These are phyloP conservation scores for Nectriaceae sp. DNA, from an alignment of 2,329 filamentous ascomycete species.

Conservation along the genomic window DNA sequence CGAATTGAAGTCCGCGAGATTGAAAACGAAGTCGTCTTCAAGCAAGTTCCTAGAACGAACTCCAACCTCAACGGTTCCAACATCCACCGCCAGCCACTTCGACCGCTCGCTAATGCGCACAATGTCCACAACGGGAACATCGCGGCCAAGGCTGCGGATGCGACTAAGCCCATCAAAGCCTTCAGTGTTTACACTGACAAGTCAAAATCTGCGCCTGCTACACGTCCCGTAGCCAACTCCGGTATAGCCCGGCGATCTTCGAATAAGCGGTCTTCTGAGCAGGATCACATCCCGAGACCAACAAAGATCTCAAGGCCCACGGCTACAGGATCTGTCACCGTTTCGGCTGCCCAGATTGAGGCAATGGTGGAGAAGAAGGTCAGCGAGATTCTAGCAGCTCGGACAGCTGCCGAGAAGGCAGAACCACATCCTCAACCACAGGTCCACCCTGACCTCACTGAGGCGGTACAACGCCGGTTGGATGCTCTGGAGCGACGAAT, in stretches of 20 bases:
- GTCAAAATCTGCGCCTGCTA: conserved; percentile 45
- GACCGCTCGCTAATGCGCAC: conserved; percentile 73
- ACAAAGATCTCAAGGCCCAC: conserved; percentile 43
- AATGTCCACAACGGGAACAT: conserved; percentile 68
- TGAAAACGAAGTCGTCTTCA: conserved; percentile 92
- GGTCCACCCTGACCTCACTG: conserved; percentile 60
- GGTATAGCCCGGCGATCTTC: conserved; percentile 35
- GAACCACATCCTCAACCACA: conserved; percentile 30
- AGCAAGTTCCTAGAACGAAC: conserved; percentile 64
- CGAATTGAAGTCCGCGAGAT: conserved; percentile 95
- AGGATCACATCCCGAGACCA: conserved; percentile 43
- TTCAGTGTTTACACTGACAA: conserved; percentile 88
- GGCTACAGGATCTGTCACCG: conserved; percentile 41
- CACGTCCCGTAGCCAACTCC: conserved; percentile 37
- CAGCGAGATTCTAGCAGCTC: conserved; percentile 82
- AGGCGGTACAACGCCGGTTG: conserved; percentile 77
- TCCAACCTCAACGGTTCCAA: conserved; percentile 41
- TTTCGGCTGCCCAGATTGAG: conserved; percentile 78
- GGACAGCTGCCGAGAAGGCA: conserved; percentile 51
- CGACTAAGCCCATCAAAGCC: conserved; percentile 73
- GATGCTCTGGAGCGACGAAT: conserved; percentile 87
- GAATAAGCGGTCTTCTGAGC: conserved; percentile 47
- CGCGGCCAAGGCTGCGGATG: conserved; percentile 37
- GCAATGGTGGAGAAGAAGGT: conserved; percentile 92
- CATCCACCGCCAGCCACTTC: conserved; percentile 71